phyloP scores from a whole-genome alignment of 352 stramenopile genomes.

The Phytophthora syringae region DNA sequence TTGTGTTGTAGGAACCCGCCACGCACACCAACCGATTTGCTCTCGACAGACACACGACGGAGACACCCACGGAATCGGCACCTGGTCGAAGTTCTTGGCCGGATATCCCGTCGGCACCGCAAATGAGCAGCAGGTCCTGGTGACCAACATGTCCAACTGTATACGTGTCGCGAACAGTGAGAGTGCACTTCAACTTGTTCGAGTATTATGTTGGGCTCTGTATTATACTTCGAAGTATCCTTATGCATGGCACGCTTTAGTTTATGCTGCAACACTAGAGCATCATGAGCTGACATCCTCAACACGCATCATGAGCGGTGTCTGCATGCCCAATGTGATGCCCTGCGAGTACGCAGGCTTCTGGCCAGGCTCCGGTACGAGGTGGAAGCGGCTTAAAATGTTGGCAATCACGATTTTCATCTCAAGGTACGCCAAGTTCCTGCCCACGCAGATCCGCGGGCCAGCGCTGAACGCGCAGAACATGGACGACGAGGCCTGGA shows the following conservation, averaged over 20 bases:
- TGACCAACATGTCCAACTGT: neutral
- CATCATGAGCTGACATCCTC: slow-evolving; percentile 9
- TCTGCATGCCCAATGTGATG: slow-evolving; percentile 56
- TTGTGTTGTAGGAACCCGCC: slow-evolving; percentile 22
- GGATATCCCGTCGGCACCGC: neutral
- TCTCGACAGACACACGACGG: neutral
- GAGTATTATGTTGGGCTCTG: neutral
- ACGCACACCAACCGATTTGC: slow-evolving; percentile 24
- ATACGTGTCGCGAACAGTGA: no score
- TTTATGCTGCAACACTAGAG: slow-evolving; percentile 3
- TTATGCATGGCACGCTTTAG: slow-evolving; percentile 11
- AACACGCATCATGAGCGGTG: slow-evolving; percentile 37
- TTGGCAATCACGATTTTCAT: slow-evolving; percentile 63
- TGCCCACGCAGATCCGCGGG: slow-evolving; percentile 57
- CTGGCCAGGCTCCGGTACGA: slow-evolving; percentile 38
- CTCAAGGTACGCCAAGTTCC: slow-evolving; percentile 55
- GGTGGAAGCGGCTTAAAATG: slow-evolving; percentile 59
- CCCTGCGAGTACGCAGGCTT: slow-evolving; percentile 48
- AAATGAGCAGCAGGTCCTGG: neutral
- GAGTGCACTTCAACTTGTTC: slow-evolving; percentile 23
- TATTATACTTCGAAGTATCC: neutral
- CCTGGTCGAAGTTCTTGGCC: neutral
- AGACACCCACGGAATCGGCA: slow-evolving; percentile 25
- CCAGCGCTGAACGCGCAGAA: slow-evolving; percentile 73
- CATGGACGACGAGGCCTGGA: slow-evolving; percentile 55